Base-by-base conservation (phyloP, 1,139 yeast species). In the Protomyces lactucae-debilis region DNA sequence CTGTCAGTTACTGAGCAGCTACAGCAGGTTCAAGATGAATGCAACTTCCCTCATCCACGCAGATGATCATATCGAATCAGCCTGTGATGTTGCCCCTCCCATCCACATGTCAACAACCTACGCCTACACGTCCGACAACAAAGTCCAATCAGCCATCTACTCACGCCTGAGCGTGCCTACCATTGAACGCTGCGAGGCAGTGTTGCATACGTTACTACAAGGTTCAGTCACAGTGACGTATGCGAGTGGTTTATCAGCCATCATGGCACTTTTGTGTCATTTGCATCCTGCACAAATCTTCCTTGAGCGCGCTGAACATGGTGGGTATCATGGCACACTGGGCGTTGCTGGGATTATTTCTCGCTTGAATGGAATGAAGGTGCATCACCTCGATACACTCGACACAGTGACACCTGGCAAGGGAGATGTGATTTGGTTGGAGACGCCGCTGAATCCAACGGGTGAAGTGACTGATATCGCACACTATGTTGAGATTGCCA, bases 401-500 rank as follows among this genome's bases (percentile, higher is more conserved):
- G 45, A 52, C 23, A 32, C 32, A 12, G 10, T 14, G 14, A 43
- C 40, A 14, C 28, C 25, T 3, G 55, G 40, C 10, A 54, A 46
- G 16, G 97, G 97, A 23, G 80, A 87, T 25, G 53, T 60, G 9
- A 95, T 90, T 59, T 89, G 96, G 96, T 82, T 89, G 72, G 96
- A 89, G 77, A 83, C 95, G 53, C 96, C 96, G 67, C 85, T 95
- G 61, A 89, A 89, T 81, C 96, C 96, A 68, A 88, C 96, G 57
- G 81, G 89, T 73, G 78, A 85, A 64, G 83, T 87, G 66, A 87
- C 93, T 60, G 92, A 87, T 74, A 88, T 88, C 70, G 74, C 80
- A 64, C 79, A 79, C 69, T 88, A 88, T 45, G 82, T 86, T 60
- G 82, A 83, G 67, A 63, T 69, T 21, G 72, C 73, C 52, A 79